These are phyloP conservation scores for Pouteria glomerata DNA, from an alignment of 148 eudicot species.

Conservation along the genomic window DNA sequence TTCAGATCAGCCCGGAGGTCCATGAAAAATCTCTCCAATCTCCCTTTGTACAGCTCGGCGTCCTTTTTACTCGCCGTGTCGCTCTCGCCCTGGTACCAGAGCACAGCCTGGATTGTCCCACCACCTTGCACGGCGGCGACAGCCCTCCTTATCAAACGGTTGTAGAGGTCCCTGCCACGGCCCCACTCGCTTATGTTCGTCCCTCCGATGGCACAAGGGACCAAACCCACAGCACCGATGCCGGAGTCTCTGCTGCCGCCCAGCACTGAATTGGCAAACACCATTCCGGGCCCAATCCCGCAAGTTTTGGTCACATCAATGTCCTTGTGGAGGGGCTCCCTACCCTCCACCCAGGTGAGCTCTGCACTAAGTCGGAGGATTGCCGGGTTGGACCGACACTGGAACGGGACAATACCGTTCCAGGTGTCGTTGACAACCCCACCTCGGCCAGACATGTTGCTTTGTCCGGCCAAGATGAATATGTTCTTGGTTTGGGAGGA, in stretches of 20 bases:
- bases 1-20: conserved; percentile 24
- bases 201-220: conserved; percentile 44
- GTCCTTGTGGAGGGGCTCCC: conserved; percentile 38
- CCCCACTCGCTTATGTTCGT: conserved; percentile 34
- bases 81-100: conserved; percentile 51
- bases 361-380: conserved; percentile 18
- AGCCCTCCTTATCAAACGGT: conserved; percentile 20
- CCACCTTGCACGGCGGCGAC: conserved; percentile 22
- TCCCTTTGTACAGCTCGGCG: conserved; percentile 14
- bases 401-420: conserved; percentile 26
- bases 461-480: conserved; percentile 39
- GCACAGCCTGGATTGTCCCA: conserved; percentile 22
- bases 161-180: conserved; percentile 16
- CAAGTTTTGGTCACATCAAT: conserved; percentile 24
- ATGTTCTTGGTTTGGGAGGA: conserved; percentile 6
- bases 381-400: conserved; percentile 16
- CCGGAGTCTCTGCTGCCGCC: not conserved
- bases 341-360: conserved; percentile 23
- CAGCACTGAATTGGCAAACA: conserved; percentile 22
- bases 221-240: conserved; percentile 22
- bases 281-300: conserved; percentile 46
- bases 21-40: conserved; percentile 21
- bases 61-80: conserved; percentile 18
- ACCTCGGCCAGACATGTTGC: conserved; percentile 53
- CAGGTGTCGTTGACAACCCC: conserved; percentile 24